Evolutionary conservation across 1,284 basidiomycete genomes (phyloP).

Genomic region (Salmacisia buchloeana): DNA sequence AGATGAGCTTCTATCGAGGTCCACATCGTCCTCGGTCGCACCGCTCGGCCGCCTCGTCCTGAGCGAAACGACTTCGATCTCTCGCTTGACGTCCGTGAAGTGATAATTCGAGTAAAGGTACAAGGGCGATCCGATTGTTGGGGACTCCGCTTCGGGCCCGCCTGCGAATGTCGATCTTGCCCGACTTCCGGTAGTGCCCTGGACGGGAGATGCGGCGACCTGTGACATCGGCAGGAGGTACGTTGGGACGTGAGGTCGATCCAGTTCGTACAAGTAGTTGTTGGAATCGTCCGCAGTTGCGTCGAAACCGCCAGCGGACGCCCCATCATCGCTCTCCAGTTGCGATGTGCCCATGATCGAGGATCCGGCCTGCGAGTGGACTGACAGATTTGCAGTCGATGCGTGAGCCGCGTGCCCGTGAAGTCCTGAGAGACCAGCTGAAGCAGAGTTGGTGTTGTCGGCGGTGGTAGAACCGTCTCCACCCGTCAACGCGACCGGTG

Average conservation of each 20-base stretch:
- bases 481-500: too few relatives aligned
- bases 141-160: neutral
- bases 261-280: neutral
- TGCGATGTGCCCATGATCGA: neutral
- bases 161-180: neutral
- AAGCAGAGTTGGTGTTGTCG: too few relatives aligned
- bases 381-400: neutral
- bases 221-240: neutral
- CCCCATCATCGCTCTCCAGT: neutral
- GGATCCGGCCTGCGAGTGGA: neutral
- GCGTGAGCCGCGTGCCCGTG: neutral
- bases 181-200: too few relatives aligned
- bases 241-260: neutral
- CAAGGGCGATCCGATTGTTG: conserved; percentile 18
- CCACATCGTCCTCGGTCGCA: too few relatives aligned
- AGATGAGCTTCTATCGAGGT: too few relatives aligned
- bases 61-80: conserved; percentile 25
- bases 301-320: neutral
- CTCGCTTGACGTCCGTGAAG: conserved; percentile 43
- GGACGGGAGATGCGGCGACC: neutral
- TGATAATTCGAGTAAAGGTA: conserved; percentile 46
- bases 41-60: neutral
- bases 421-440: neutral
- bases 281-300: neutral
- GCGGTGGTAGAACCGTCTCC: too few relatives aligned